Base-by-base conservation (phyloP, 768 basidiomycete genomes). In the Amanita pseudoporphyria region DNA sequence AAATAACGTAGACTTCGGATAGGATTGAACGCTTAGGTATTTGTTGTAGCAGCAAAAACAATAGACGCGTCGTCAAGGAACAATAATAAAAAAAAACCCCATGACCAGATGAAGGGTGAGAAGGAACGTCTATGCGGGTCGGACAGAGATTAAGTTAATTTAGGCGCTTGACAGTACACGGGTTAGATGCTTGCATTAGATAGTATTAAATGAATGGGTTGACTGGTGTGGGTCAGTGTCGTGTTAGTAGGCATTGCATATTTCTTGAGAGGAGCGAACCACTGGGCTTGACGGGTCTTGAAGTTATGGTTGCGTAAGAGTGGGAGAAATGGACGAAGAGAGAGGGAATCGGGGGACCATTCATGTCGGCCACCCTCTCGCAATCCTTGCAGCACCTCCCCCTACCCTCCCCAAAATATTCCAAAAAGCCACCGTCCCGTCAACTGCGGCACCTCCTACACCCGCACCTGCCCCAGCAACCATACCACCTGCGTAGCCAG, bases 291-390 rank as follows among this genome's bases (percentile, higher is more conserved):
- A 16, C 36, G 6, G 36, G 36, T 37, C 36, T 37, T 37, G 36
- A 37, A 6, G 18, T n/a, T 35, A 13, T 12, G 10, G 16, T 35
- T n/a, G 33, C 33, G n/a, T n/a, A n/a, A n/a, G n/a, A n/a, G n/a
- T n/a, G 26, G 7, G 26, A 28, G 26, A 28, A 28, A 28, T 28
- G 26, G 7, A 7, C 7, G 26, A n/a, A n/a, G 26, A 7, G 7
- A 28, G 26, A 28, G 4, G 26, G 26, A 28, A 28, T 7, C 26
- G 7, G 26, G 26, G 7, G 26, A 28, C 26, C 39, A 6, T 14
- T 44, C 26, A 87, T 49, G 84, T 85, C 41, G 85, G 87, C 82
- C 83, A 87, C 10, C 87, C 87, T 41, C 84, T 72, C 9, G 80
- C 83, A 30, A 84, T 79, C 56, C 87, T 69, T 24, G 82, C 87